These are phyloP conservation scores for Nakaseomyces glabratus DNA, from an alignment of 1,139 yeast genomes.

Conservation along the genomic window DNA sequence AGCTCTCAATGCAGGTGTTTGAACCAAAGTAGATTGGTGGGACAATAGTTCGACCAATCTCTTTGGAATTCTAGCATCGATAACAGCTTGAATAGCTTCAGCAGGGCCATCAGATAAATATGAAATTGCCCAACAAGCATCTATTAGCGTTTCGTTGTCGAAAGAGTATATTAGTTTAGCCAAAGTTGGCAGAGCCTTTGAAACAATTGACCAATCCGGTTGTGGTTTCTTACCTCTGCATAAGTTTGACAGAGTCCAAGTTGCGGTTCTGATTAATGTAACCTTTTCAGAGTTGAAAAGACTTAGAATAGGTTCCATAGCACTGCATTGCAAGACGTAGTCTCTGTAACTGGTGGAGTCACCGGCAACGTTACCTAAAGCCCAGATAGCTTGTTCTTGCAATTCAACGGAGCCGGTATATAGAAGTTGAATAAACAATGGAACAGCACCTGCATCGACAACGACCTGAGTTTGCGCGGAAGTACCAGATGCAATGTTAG, in stretches of 20 bases:
- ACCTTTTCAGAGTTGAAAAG: slow-evolving; percentile 75
- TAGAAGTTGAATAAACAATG: slow-evolving; percentile 74
- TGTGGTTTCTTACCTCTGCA: slow-evolving; percentile 96
- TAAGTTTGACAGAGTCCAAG: slow-evolving; percentile 94
- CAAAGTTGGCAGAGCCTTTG: slow-evolving; percentile 81
- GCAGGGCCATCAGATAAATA: slow-evolving; percentile 88
- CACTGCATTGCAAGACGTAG: slow-evolving; percentile 72
- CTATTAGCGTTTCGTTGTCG: slow-evolving; percentile 89
- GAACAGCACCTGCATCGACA: slow-evolving; percentile 90
- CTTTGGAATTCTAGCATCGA: slow-evolving; percentile 92
- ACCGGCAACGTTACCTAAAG: slow-evolving; percentile 97
- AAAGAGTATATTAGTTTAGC: slow-evolving; percentile 84
- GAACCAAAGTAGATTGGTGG: slow-evolving; percentile 78
- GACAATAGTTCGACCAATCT: slow-evolving; percentile 83
- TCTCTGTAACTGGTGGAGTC: slow-evolving; percentile 88
- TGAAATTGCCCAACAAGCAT: slow-evolving; percentile 98
- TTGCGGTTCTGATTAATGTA: slow-evolving; percentile 87
- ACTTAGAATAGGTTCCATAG: slow-evolving; percentile 78
- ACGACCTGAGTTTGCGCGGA: slow-evolving; percentile 85
- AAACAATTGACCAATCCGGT: slow-evolving; percentile 87
- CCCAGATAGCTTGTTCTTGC: slow-evolving; percentile 98
- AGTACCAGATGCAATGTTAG: slow-evolving; percentile 94
- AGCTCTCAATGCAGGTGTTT: slow-evolving; percentile 95
- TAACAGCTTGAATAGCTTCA: slow-evolving; percentile 92
- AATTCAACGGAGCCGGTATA: slow-evolving; percentile 80